Conservation (phyloP, 352 stramenopile species). For the Phytophthora sp. region DNA sequence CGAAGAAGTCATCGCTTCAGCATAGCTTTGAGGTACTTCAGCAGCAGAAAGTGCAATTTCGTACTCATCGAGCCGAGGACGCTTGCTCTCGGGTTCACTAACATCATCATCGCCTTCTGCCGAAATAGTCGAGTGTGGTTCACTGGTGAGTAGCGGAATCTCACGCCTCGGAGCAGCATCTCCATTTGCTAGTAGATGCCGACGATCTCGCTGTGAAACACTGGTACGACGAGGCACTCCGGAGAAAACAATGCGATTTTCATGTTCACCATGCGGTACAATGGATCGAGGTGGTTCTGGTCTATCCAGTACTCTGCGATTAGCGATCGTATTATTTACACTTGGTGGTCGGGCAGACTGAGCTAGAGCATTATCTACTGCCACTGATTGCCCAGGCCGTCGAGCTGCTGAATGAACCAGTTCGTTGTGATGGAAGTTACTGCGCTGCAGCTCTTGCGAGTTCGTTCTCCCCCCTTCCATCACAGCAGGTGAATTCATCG, state of each 20-base stretch:
- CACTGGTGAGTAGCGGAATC: background rate
- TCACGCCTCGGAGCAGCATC: background rate
- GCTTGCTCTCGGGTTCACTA: background rate
- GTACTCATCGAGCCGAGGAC: background rate
- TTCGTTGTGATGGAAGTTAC: no score
- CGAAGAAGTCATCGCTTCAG: slow-evolving; percentile 5
- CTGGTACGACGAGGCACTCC: background rate
- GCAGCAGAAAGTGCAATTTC: background rate
- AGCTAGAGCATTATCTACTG: no score
- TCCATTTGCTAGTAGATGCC: background rate
- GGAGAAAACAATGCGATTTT: background rate
- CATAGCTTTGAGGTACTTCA: background rate
- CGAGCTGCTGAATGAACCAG: no score
- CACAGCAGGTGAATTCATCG: background rate
- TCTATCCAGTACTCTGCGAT: no score
- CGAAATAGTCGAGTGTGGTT: background rate
- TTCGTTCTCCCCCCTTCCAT: background rate
- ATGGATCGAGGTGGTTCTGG: no score
- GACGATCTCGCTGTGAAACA: background rate
- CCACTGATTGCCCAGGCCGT: no score
- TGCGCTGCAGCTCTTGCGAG: no score
- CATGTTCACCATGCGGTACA: no score
- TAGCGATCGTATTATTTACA: no score
- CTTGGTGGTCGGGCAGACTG: no score
- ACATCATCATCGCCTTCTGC: background rate